These are phyloP conservation scores for Paraphoma chrysanthemicola DNA, from an alignment of 2,329 filamentous ascomycete species.

Conservation along the genomic window DNA sequence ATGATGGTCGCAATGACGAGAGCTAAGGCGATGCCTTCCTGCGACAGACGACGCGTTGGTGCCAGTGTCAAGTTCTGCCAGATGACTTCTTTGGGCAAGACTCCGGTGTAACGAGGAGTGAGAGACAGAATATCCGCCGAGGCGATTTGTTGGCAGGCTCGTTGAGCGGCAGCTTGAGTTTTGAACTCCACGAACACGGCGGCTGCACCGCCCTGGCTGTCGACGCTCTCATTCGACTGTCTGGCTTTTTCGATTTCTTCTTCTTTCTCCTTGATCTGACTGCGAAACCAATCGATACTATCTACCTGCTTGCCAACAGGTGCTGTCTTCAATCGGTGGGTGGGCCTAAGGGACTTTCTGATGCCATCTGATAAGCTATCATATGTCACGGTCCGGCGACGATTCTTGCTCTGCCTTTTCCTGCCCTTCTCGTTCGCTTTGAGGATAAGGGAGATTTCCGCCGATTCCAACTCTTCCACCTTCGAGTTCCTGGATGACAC, in stretches of 20 bases:
- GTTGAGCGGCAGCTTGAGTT: constrained; percentile 81
- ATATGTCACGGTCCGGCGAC: constrained; percentile 55
- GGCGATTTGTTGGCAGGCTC: constrained; percentile 72
- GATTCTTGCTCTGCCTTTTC: constrained; percentile 64
- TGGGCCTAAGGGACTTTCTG: constrained; percentile 67
- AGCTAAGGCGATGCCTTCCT: constrained; percentile 72
- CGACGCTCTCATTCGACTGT: constrained; percentile 66
- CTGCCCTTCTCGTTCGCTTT: constrained; percentile 77
- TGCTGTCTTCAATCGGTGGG: constrained; percentile 42
- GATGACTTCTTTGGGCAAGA: constrained; percentile 82
- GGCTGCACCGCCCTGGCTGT: constrained; percentile 66
- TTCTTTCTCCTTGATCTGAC: constrained; percentile 76
- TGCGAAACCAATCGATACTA: constrained; percentile 88
- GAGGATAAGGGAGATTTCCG: constrained; percentile 85
- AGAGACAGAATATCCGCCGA: constrained; percentile 68
- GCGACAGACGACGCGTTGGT: constrained; percentile 83
- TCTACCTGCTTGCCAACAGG: constrained; percentile 88
- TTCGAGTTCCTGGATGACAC: constrained; percentile 82
- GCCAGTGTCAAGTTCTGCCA: constrained; percentile 85
- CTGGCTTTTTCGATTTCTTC: constrained; percentile 75
- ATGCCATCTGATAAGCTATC: constrained; percentile 59
- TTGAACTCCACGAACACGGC: constrained; percentile 93
- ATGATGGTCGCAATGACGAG: constrained; percentile 80
- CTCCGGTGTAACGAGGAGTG: constrained; percentile 82
- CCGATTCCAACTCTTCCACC: constrained; percentile 81